A percentile compares a stretch with the other conserved stretches of the same genome.
Evolutionary conservation across 2,329 filamentous ascomycete species (phyloP).

Genomic region (Zymoseptoria ardabiliae): DNA sequence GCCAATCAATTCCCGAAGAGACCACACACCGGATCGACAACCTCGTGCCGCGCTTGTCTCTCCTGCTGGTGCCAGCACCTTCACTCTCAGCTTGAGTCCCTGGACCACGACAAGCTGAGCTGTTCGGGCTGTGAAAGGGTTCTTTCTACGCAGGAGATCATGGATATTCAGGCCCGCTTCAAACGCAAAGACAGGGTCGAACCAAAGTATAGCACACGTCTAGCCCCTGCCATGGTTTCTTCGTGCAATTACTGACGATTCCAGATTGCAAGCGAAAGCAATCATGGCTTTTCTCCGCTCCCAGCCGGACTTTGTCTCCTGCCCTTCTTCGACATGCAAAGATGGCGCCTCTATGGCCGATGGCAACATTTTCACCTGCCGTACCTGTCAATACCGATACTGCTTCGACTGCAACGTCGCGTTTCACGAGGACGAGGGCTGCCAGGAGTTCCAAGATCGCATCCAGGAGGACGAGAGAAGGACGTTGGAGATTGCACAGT

Average conservation of each 20-base stretch:
- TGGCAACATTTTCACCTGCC: slow-evolving; percentile 9
- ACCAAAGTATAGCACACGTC: neutral
- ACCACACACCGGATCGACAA: neutral
- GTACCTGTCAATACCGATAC: slow-evolving; percentile 4
- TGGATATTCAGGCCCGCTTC: neutral
- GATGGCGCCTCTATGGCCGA: slow-evolving; percentile 2
- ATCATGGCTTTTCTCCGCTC: neutral
- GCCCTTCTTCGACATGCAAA: slow-evolving; percentile 1
- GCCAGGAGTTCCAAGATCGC: slow-evolving; percentile 3
- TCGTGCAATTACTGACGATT: neutral
- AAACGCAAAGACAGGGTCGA: neutral
- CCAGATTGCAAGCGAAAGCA: slow-evolving; percentile 5
- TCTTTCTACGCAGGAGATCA: neutral
- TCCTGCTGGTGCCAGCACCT: slow-evolving; percentile 2
- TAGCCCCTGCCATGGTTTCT: neutral
- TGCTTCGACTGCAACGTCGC: slow-evolving; percentile 7
- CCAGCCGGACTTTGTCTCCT: slow-evolving; percentile 3
- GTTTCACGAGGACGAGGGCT: slow-evolving; percentile 8
- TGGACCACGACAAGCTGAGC: slow-evolving; percentile 4
- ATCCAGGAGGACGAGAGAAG: neutral
- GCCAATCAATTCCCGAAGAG: neutral
- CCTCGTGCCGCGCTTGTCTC: neutral
- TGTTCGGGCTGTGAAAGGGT: slow-evolving; percentile 1
- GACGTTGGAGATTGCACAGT: neutral
- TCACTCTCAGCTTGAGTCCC: neutral